Conservation (phyloP, 2,329 filamentous ascomycete species). For the Immersiporthe knoxdaviesiana region DNA sequence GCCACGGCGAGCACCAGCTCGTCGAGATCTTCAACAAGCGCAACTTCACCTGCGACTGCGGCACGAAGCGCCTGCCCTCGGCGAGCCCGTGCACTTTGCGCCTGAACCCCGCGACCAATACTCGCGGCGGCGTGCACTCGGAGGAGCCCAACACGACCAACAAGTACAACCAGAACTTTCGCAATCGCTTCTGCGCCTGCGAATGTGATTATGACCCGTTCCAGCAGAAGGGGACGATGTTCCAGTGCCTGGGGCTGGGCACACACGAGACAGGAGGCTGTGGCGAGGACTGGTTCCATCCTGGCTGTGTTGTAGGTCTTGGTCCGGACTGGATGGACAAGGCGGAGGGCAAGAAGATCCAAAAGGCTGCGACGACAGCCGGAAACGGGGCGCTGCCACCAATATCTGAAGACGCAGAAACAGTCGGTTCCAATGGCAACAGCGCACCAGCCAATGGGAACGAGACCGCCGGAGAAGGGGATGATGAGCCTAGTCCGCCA, state of each 20-base stretch:
- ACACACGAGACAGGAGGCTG: conserved; percentile 82
- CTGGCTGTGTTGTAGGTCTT: conserved; percentile 84
- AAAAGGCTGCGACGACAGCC: conserved; percentile 35
- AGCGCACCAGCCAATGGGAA: conserved; percentile 25
- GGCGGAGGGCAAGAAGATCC: conserved; percentile 40
- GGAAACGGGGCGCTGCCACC: conserved; percentile 46
- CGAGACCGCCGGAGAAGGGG: conserved; percentile 52
- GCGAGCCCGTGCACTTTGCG: conserved; percentile 77
- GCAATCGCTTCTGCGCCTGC: conserved; percentile 90
- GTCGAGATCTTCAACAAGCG: conserved; percentile 97
- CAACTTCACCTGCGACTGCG: conserved; percentile 95
- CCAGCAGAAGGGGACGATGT: conserved; percentile 95
- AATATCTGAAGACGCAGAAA: conserved; percentile 54
- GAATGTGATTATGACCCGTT: conserved; percentile 85
- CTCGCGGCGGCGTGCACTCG: conserved; percentile 75
- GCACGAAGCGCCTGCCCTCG: conserved; percentile 76
- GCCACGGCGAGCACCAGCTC: conserved; percentile 91
- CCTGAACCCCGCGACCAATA: conserved; percentile 71
- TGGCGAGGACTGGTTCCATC: conserved; percentile 98
- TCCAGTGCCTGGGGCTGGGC: conserved; percentile 88
- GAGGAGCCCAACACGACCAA: conserved; percentile 75
- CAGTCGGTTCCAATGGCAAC: conserved; percentile 32
- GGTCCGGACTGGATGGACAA: conserved; percentile 72
- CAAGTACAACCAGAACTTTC: conserved; percentile 94
- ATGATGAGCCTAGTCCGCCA: conserved; percentile 71